Conservation (phyloP, 139 green algal species). For the Desmodesmus armatus region DNA sequence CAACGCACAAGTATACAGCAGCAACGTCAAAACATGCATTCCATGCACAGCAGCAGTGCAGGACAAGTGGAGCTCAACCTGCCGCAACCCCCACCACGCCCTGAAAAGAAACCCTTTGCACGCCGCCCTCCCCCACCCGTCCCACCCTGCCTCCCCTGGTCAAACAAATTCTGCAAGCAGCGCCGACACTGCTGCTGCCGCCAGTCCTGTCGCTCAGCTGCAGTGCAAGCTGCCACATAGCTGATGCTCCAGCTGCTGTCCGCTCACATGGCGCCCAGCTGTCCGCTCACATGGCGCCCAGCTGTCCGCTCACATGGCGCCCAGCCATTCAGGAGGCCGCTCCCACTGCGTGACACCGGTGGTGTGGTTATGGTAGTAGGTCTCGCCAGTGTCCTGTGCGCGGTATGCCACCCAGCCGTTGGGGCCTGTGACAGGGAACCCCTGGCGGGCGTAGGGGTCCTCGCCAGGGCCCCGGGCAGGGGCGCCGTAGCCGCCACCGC, state of each 20-base stretch:
- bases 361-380: constrained; percentile 79
- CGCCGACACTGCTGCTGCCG: background rate
- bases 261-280: background rate
- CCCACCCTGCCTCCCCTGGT: too few species aligned
- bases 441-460: constrained; percentile 68
- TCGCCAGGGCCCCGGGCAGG: constrained; percentile 14
- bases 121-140: too few species aligned
- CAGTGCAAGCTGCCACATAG: background rate
- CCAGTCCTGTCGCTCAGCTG: background rate
- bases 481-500: constrained; percentile 40
- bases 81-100: too few species aligned
- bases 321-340: constrained; percentile 59
- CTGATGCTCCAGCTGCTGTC: background rate
- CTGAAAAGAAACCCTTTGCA: too few species aligned
- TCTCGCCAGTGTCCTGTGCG: constrained; percentile 68
- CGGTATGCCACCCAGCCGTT: constrained; percentile 82
- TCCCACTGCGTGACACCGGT: constrained; percentile 69
- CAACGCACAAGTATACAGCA: too few species aligned
- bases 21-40: too few species aligned
- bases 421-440: constrained; percentile 73
- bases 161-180: background rate
- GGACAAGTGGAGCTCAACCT: background rate
- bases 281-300: background rate
- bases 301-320: constrained; percentile 53
- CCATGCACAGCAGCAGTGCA: background rate